phyloP scores from a whole-genome alignment of 176 grass and related monocot species.

The Eragrostis nindensis region DNA sequence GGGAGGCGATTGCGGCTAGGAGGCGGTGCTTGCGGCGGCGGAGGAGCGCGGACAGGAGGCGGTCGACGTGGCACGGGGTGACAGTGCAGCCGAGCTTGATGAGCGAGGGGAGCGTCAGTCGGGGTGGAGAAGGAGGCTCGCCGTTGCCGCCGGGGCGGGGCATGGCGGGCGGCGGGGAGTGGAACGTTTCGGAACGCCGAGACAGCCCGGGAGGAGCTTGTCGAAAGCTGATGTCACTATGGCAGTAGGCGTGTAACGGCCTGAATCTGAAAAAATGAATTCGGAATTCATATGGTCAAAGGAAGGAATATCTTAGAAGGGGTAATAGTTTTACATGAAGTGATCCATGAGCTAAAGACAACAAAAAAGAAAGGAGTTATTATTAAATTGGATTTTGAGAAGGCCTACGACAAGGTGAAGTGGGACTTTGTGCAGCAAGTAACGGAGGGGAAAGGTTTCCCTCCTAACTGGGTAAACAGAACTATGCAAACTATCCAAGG shows the following conservation, averaged over 20 bases:
- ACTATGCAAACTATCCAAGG: too few species aligned
- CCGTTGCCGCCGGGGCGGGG: conserved; percentile 23
- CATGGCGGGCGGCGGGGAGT: conserved; percentile 31
- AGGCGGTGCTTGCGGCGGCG: conserved; percentile 45
- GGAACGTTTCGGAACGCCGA: conserved; percentile 38
- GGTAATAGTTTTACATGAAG: too few species aligned
- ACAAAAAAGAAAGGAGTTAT: too few species aligned
- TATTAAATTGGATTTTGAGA: too few species aligned
- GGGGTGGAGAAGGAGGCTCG: not conserved
- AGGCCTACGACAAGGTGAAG: too few species aligned
- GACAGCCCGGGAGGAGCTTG: not conserved
- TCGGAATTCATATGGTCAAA: not conserved
- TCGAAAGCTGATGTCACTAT: not conserved
- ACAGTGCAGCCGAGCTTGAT: conserved; percentile 38
- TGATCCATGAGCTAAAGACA: too few species aligned
- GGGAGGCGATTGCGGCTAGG: conserved; percentile 37
- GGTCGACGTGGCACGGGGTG: conserved; percentile 29
- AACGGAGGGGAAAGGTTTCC: too few species aligned
- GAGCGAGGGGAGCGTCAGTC: not conserved
- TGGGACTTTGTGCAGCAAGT: too few species aligned
- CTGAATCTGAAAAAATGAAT: not conserved
- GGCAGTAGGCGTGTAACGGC: not conserved
- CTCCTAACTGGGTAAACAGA: too few species aligned
- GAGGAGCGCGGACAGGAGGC: conserved; percentile 46
- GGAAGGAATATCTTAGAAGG: too few species aligned